Base-by-base conservation (phyloP, 495 filamentous ascomycete species). In the Bacidia gigantensis region DNA sequence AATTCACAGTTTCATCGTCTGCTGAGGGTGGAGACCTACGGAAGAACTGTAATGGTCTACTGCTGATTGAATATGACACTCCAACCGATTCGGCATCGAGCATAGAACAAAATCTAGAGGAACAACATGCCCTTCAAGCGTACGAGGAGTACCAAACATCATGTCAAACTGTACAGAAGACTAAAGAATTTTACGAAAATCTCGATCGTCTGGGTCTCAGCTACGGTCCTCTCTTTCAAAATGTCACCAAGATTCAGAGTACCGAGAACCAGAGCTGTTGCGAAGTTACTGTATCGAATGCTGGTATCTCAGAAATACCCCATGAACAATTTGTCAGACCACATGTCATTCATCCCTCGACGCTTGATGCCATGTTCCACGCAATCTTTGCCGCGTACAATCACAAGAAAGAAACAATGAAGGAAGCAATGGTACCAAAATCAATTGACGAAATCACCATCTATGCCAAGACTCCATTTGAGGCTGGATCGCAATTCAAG, bases 211-310 rank as follows among this genome's bases (percentile, higher is more conserved):
- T 57, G 12, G 50, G 50, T 0, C 26, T 57, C n/a, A 43, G 53
- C 20, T 53, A 57, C 22, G 68, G 68, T 0, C 57, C 62, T 12
- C 60, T 49, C 2, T 71, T 71, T 45, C 46, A 63, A 12, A 66
- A 64, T 49, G 25, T 71, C 22, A 55, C 58, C 17, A 24, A 49
- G 14, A 23, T 52, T 14, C 51, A 39, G n/a, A 32, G 29, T 14
- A 14, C 21, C 18, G 20, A 21, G 2, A 39, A 50, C 12, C 32
- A 46, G 14, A 53, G 55, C 51, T 53, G 44, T 49, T 57, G 43
- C 23, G 32, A 23, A 9, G 23, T 57, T n/a, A 25, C 23, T 11
- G 23, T 49, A 10, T 42, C 46, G 11, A 46, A 49, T 26, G 24
- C 44, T 2, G 38, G 24, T 7, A 38, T 47, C n/a, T n/a, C n/a